Base-by-base conservation (phyloP, 768 basidiomycete genomes). In the Boletus rufocinnamomeus region DNA sequence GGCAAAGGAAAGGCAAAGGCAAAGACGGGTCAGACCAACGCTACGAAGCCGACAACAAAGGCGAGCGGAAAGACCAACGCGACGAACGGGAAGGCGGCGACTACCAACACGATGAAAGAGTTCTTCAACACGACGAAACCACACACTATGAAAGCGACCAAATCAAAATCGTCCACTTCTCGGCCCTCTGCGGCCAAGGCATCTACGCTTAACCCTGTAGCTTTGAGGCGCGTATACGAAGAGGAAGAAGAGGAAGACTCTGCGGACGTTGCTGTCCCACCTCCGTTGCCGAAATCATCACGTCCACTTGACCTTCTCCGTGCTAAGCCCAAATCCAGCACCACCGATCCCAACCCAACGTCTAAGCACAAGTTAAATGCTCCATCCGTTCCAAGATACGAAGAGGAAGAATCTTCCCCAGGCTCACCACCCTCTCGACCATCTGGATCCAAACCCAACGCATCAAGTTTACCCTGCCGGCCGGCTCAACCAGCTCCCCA, bases 241-340 rank as follows among this genome's bases (percentile, higher is more conserved):
- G 63, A 53, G 28, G 65, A 64, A 28, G 56, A 48, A 3, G 50
- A 58, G 25, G 52, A 58, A 25, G 56, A 57, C 37, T 60, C 57
- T 40, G 7, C 16, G 17, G 63, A 63, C 7, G 47, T 32, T 1
- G 43, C 25, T n/a, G 0, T 34, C 23, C 49, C 58, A 14, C 37
- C 45, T 38, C 30, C 41, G 1, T 51, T 71, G 16, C 50, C 63
- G 21, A 63, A 58, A 60, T 58, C 63, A 14, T 59, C 17, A 19
- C 70, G 70, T n/a, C 70, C 70, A 1, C 70, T 71, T 16, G 70
- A 72, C n/a, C 23, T 70, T 50, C 54, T 68, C 16, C 66, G 66
- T 41, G 62, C 58, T 5, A 66, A 60, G 56, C 11, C 49, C 30
- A 63, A 47, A 35, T 6, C 8, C 13, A 17, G 19, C 19, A 19